A percentile compares a stretch with the other conserved stretches of the same genome.
These are phyloP conservation scores for Pelomyxa schiedti DNA, from an alignment of 78 protist species.

Conservation along the genomic window DNA sequence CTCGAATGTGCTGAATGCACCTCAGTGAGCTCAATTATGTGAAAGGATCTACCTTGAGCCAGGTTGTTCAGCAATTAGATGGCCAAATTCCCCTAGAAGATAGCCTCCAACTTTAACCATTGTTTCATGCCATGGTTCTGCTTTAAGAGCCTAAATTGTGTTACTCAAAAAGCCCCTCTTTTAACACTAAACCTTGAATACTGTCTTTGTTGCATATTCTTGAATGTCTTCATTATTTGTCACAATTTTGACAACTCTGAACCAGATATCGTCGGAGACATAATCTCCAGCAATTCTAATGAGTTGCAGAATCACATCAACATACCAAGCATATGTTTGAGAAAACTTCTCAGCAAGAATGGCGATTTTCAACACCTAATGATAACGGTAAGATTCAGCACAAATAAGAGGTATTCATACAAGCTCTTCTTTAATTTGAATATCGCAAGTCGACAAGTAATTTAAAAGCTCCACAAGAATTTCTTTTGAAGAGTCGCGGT, in stretches of 20 bases:
- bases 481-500: conserved; percentile 34
- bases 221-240: conserved; percentile 80
- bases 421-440: conserved; percentile 76
- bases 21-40: background rate
- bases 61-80: conserved; percentile 56
- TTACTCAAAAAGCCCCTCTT: too few relatives aligned
- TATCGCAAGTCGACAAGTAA: conserved; percentile 59
- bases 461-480: conserved; percentile 77
- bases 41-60: background rate
- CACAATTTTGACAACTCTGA: conserved; percentile 89
- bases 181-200: conserved; percentile 57
- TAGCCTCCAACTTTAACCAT: conserved; percentile 74
- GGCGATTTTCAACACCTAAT: conserved; percentile 76
- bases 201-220: conserved; percentile 68
- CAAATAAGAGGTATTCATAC: conserved; percentile 8
- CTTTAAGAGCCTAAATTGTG: too few relatives aligned
- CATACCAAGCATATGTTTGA: conserved; percentile 76
- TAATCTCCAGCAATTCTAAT: conserved; percentile 80
- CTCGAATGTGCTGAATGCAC: background rate
- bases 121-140: conserved; percentile 64
- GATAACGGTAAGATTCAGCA: background rate
- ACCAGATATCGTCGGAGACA: conserved; percentile 85
- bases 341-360: conserved; percentile 89
- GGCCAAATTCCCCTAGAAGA: conserved; percentile 92
- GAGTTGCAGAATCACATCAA: conserved; percentile 77